These are phyloP conservation scores for Didymella pomorum DNA, from an alignment of 2,329 filamentous ascomycete genomes.

Conservation along the genomic window DNA sequence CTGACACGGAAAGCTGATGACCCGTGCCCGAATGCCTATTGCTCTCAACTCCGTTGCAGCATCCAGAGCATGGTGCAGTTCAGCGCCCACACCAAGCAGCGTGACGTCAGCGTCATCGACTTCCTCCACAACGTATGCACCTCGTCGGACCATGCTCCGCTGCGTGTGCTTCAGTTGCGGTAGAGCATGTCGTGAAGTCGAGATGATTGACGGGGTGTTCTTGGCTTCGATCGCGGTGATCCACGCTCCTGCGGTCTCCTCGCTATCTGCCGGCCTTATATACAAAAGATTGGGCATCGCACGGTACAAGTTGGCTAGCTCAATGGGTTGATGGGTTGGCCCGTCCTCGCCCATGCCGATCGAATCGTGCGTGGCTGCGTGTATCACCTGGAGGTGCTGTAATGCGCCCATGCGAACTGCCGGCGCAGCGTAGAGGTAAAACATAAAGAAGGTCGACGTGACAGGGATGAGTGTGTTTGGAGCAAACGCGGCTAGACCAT, in stretches of 20 bases:
- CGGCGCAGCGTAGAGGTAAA: too few relatives aligned
- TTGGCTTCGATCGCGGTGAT: constrained; percentile 56
- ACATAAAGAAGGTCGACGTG: too few relatives aligned
- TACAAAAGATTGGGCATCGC: constrained; percentile 70
- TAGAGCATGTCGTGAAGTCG: constrained; percentile 58
- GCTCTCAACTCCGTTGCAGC: constrained; percentile 52
- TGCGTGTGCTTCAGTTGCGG: constrained; percentile 52
- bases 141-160: constrained; percentile 54
- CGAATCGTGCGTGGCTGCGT: too few relatives aligned
- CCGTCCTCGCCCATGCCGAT: too few relatives aligned
- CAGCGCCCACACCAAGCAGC: constrained; percentile 60
- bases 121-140: constrained; percentile 59
- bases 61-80: constrained; percentile 58
- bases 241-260: constrained; percentile 66
- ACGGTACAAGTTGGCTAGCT: constrained; percentile 65
- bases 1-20: constrained; percentile 59
- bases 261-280: constrained; percentile 66
- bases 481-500: too few relatives aligned
- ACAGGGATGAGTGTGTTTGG: too few relatives aligned
- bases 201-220: constrained; percentile 59
- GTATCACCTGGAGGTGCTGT: too few relatives aligned
- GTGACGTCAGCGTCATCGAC: constrained; percentile 57
- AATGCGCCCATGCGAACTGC: too few relatives aligned
- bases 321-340: too few relatives aligned
- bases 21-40: constrained; percentile 48